These are phyloP conservation scores for Chaetomium fimeti DNA, from an alignment of 495 filamentous ascomycete species.

Conservation along the genomic window DNA sequence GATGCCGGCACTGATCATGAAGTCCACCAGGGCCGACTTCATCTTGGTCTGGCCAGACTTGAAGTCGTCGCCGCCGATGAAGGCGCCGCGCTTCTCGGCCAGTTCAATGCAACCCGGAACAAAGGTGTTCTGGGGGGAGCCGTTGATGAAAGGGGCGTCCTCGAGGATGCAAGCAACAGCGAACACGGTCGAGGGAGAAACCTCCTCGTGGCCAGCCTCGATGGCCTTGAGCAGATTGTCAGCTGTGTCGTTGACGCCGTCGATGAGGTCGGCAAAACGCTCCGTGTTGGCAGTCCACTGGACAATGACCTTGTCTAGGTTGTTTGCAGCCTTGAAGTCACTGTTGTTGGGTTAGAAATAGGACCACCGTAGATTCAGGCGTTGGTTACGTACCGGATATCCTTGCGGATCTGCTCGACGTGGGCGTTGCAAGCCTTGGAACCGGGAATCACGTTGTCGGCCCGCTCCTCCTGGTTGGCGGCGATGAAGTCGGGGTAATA, in stretches of 20 bases:
- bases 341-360: constrained; percentile 41
- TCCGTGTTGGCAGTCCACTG: constrained; percentile 99
- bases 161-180: constrained; percentile 92
- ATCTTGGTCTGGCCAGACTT: constrained; percentile 99
- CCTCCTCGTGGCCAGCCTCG: constrained; percentile 78
- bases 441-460: constrained; percentile 85
- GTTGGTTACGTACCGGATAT: constrained; percentile 67
- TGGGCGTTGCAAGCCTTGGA: constrained; percentile 80
- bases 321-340: constrained; percentile 84
- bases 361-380: not conserved
- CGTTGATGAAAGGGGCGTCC: constrained; percentile 94
- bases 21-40: constrained; percentile 98
- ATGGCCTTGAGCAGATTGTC: constrained; percentile 90
- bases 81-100: constrained; percentile 82
- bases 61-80: constrained; percentile 98
- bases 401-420: constrained; percentile 89
- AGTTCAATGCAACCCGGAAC: constrained; percentile 89
- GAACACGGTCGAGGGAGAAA: constrained; percentile 93
- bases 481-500: constrained; percentile 99
- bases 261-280: constrained; percentile 83
- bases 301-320: constrained; percentile 92
- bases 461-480: constrained; percentile 95
- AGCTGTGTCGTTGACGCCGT: constrained; percentile 93
- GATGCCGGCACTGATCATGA: constrained; percentile 97
- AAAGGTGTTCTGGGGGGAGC: constrained; percentile 98